phyloP scores from a whole-genome alignment of 805 yeast genomes.

The Wickerhamomyces queroliae region DNA sequence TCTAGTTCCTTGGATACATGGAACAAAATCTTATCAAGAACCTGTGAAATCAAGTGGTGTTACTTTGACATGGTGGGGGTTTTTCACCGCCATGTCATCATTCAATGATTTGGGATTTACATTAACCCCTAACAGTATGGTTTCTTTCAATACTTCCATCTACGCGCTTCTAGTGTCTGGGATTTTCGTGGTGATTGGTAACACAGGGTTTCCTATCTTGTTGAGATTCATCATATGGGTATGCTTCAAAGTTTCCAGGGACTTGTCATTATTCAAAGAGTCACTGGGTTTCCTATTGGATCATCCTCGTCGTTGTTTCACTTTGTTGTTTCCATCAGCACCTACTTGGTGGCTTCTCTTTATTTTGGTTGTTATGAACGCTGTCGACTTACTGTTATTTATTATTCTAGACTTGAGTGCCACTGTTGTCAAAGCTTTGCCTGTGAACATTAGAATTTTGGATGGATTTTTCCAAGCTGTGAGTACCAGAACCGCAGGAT shows the following conservation, averaged over 20 bases:
- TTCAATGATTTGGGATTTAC: conserved; percentile 87
- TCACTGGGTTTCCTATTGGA: conserved; percentile 82
- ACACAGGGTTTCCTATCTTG: conserved; percentile 89
- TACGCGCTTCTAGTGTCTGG: conserved; percentile 59
- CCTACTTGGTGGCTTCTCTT: conserved; percentile 94
- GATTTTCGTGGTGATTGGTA: conserved; percentile 82
- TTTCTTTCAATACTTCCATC: conserved; percentile 53
- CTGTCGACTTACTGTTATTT: conserved; percentile 74
- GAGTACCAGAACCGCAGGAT: conserved; percentile 92
- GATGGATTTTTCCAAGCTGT: conserved; percentile 89
- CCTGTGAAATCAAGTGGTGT: conserved; percentile 51
- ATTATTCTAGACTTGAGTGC: conserved; percentile 68
- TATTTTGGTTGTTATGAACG: conserved; percentile 67
- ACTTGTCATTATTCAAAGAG: conserved; percentile 59
- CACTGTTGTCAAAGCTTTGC: conserved; percentile 42
- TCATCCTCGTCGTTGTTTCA: conserved; percentile 96
- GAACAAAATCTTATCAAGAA: conserved; percentile 33
- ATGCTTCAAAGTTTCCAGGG: conserved; percentile 59
- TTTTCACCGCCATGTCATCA: conserved; percentile 72
- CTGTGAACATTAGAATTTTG: conserved; percentile 64
- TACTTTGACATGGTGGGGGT: conserved; percentile 88
- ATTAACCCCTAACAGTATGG: conserved; percentile 76
- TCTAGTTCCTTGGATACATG: conserved; percentile 57
- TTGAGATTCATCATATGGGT: conserved; percentile 82
- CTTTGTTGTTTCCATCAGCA: conserved; percentile 81